Evolutionary conservation across 2,329 filamentous ascomycete species (phyloP).

Genomic region (Pleoardoris graminearum): DNA sequence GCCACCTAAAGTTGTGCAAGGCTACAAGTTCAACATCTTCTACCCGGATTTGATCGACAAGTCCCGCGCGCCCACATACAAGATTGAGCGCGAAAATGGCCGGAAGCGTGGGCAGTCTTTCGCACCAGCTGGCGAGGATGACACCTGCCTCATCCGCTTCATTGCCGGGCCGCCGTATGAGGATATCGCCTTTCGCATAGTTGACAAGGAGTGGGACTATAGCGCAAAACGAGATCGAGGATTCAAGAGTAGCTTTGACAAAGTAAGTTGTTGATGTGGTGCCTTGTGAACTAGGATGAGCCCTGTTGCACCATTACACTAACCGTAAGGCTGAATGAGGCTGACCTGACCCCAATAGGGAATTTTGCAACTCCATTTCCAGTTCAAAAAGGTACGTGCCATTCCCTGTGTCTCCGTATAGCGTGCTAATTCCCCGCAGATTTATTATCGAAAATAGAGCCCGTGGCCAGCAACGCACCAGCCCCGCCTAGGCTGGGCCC

Average conservation of each 20-base stretch:
- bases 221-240: constrained; percentile 92
- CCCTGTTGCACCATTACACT: neutral
- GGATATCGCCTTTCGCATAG: constrained; percentile 94
- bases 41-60: constrained; percentile 97
- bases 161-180: constrained; percentile 94
- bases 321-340: constrained; percentile 9
- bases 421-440: constrained; percentile 39
- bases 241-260: constrained; percentile 96
- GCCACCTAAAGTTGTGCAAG: constrained; percentile 95
- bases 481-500: neutral
- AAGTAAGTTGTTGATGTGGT: constrained; percentile 63
- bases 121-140: constrained; percentile 90
- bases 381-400: constrained; percentile 86
- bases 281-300: neutral
- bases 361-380: constrained; percentile 94
- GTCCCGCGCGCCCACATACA: constrained; percentile 90
- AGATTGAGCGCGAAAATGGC: constrained; percentile 91
- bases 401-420: neutral
- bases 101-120: constrained; percentile 88
- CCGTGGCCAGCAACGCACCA: neutral
- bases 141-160: constrained; percentile 95
- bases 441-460: constrained; percentile 53
- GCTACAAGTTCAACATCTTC: constrained; percentile 99
- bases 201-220: constrained; percentile 99
- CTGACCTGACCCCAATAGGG: constrained; percentile 63